These are phyloP conservation scores for Zygosaccharomyces gambellarensis DNA, from an alignment of 805 yeast species.

Conservation along the genomic window DNA sequence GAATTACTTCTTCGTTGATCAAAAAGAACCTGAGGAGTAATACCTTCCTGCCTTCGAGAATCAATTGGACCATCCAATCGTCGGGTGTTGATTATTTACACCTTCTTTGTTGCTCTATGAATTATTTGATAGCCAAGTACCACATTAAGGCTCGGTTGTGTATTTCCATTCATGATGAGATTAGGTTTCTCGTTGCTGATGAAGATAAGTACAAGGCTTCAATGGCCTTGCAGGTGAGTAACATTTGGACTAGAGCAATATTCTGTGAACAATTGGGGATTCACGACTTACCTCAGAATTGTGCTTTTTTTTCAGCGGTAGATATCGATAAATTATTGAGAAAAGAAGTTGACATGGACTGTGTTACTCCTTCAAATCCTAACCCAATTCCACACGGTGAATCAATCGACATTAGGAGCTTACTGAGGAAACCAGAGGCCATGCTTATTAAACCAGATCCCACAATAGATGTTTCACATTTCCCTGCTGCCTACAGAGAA, in stretches of 20 bases:
- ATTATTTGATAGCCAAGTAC: constrained; percentile 63
- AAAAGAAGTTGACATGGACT: constrained; percentile 88
- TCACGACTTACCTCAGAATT: constrained; percentile 83
- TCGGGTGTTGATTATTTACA: constrained; percentile 97
- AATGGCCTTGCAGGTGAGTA: constrained; percentile 78
- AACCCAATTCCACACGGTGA: constrained; percentile 72
- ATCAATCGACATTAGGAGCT: constrained; percentile 53
- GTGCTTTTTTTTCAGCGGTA: constrained; percentile 92
- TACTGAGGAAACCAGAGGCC: constrained; percentile 42
- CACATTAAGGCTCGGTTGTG: constrained; percentile 68
- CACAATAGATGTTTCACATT: constrained; percentile 20
- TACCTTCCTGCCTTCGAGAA: constrained; percentile 78
- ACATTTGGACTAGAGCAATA: constrained; percentile 94
- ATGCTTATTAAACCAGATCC: constrained; percentile 17
- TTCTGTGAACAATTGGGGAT: constrained; percentile 91
- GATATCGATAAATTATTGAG: constrained; percentile 85
- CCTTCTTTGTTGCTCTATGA: constrained; percentile 78
- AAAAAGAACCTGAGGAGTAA: constrained; percentile 58
- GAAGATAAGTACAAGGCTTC: constrained; percentile 75
- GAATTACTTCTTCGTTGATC: constrained; percentile 80
- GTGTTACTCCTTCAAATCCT: constrained; percentile 86
- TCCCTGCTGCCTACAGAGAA: constrained; percentile 23
- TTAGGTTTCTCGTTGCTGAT: constrained; percentile 71
- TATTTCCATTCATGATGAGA: constrained; percentile 92
- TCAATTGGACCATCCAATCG: constrained; percentile 97